Evolutionary conservation across 306 rosid species (phyloP).

Genomic region (Cucurbita ficifolia): DNA sequence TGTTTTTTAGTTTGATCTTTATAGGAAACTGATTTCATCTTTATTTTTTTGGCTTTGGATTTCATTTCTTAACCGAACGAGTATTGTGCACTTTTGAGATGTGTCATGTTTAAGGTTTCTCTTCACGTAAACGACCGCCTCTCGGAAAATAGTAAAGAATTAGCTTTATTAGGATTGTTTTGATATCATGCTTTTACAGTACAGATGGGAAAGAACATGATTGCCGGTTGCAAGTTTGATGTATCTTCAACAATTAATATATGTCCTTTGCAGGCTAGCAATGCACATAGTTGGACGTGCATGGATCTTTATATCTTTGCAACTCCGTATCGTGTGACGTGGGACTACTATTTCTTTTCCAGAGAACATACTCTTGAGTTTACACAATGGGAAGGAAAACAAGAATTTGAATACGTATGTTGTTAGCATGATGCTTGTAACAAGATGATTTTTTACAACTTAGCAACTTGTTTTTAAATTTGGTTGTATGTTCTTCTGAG

Average conservation of each 20-base stretch:
- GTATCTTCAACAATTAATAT: not conserved
- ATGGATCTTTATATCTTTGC: slow-evolving; percentile 85
- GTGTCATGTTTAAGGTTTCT: not conserved
- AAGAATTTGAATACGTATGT: slow-evolving; percentile 87
- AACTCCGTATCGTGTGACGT: slow-evolving; percentile 83
- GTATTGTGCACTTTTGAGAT: not conserved
- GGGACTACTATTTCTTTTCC: slow-evolving; percentile 84
- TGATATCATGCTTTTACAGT: not conserved
- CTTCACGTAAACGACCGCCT: not conserved
- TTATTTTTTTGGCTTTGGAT: not conserved
- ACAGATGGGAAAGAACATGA: not conserved
- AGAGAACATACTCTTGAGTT: slow-evolving; percentile 92
- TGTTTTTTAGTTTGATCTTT: not conserved
- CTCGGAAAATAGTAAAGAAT: not conserved
- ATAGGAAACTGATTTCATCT: not conserved
- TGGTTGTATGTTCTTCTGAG: slow-evolving; percentile 15
- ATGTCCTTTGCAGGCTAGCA: slow-evolving; percentile 41
- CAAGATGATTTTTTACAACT: not conserved
- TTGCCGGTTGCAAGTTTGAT: not conserved
- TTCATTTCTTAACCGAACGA: not conserved
- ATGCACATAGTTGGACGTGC: slow-evolving; percentile 91
- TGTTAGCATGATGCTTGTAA: not conserved
- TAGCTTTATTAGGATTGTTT: too few species aligned
- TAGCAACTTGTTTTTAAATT: not conserved
- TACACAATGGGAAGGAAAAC: slow-evolving; percentile 67